Base-by-base conservation (phyloP, 805 yeast species). In the Ogataea kodamae region DNA sequence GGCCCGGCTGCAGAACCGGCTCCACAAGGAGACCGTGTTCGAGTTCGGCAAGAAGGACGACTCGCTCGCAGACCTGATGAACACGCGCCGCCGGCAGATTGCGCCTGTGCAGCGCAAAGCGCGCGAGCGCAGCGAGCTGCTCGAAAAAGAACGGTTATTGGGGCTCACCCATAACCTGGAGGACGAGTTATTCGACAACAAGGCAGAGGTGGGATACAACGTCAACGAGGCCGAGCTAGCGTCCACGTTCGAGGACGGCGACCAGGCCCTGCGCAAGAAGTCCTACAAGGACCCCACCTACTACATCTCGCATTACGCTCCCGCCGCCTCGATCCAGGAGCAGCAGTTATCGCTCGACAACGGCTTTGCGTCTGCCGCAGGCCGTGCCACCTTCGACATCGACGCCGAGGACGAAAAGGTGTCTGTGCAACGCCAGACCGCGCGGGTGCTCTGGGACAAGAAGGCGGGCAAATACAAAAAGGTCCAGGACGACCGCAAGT, bases 391-490 rank as follows among this genome's bases (percentile, higher is more conserved):
- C 0, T 90, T 88, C 60, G 96, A 89, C 53, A 65, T 92, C 48
- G 80, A 72, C 39, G 76, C 70, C 28, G 88, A 84, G 49, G 78
- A 75, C 45, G 77, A 73, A 42, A 83, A 80, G 48, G 71, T 77
- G 26, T 79, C 74, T 52, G 74, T 64, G 30, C 80, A 81, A 57
- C 78, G 71, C 40, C 89, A 81, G 54, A 66, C 71, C 3, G 76
- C 73, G 29, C 77, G 79, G 14, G 80, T 83, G 71, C 73, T 76
- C 55, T 90, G 98, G 98, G 97, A 90, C 63, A 84, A 75, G 61
- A 86, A 87, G 73, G 81, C 84, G 60, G 92, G 94, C 52, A 87
- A 87, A 46, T 90, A 85, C 60, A 74, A 89, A 54, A 85, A 85
- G 57, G 70, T 85, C 12, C 79, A 74, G 50, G 85, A 92, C 43